These are phyloP conservation scores for Plectosphaerella plurivora DNA, from an alignment of 2,329 filamentous ascomycete genomes.

Conservation along the genomic window DNA sequence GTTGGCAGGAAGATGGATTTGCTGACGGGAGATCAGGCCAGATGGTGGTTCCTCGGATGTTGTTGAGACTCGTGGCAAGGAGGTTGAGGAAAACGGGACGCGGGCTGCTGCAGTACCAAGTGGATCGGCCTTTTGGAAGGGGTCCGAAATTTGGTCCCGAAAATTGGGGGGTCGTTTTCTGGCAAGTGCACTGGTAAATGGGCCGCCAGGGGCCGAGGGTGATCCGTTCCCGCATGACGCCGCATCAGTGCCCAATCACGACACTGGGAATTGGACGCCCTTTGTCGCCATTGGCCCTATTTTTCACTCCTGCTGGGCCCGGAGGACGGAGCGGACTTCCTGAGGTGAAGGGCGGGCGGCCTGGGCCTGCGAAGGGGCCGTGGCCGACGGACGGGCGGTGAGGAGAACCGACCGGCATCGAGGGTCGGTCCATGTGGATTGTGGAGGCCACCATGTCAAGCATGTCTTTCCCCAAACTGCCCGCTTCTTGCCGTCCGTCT, in stretches of 20 bases:
- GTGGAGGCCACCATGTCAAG: no score
- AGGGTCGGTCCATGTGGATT: no score
- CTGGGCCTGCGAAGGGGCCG: no score
- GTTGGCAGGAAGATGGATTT: background rate
- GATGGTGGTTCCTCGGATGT: slow-evolving; percentile 7
- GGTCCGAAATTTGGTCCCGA: background rate
- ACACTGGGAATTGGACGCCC: background rate
- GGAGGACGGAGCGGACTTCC: no score
- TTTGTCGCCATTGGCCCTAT: background rate
- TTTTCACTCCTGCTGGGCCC: no score
- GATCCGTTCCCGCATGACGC: background rate
- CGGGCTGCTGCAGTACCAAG: slow-evolving; percentile 4
- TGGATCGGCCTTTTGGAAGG: slow-evolving; percentile 6
- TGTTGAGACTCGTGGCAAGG: slow-evolving; percentile 9
- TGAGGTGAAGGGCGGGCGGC: no score
- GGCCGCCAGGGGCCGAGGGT: background rate
- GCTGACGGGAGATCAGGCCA: slow-evolving; percentile 3
- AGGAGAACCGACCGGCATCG: no score
- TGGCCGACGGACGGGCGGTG: no score
- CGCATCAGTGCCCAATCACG: background rate
- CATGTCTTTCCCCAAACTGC: no score
- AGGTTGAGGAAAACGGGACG: slow-evolving; percentile 7
- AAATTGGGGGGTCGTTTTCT: background rate
- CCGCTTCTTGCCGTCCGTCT: no score
- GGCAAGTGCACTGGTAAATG: background rate